Evolutionary conservation across 192 early-diverging fungal species (phyloP), one percentile per base, ranked within the genome.

Genomic region (Linnemannia schmuckeri): DNA sequence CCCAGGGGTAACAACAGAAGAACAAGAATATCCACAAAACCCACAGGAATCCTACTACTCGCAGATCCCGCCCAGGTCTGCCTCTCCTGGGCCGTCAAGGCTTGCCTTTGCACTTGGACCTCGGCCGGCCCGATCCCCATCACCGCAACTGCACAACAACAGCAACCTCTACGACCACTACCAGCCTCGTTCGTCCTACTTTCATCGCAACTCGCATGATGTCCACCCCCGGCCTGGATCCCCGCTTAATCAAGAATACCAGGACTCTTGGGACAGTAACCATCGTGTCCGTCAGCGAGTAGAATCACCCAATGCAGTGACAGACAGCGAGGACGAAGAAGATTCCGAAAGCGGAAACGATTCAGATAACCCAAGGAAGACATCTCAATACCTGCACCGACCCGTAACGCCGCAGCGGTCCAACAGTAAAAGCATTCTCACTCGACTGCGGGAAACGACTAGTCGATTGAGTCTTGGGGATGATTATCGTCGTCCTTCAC

Each of bases 11-110:
- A 20, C 41, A 20, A 20, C 54, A 66, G 72, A 1, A 37, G 83
- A 85, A 44, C 78, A 85, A 42, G 83, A 85, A 63, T 85, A 85
- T 54, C 83, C 83, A 57, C 83, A 85, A 47, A 85, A 85, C 42
- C 83, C 83, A 18, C 83, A 85, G 44, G 83, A 85, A 47, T 74
- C 76, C 22, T 85, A 85, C n/a, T 85, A 85, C 15, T 54, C 83
- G 17, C 83, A 79, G 44, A 70, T 79, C 4, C 83, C 83, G 1
- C 72, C 78, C 20, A 78, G 83, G 4, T 40, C 83, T 22, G 30
- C 78, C 20, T 85, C 83, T 0, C 78, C 83, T 2, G 83, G 74
- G 0, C 78, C 75, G 6, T 72, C 83, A 33, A 61, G 78, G 33
- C 83, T 85, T 20, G 83, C 83, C 68, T 85, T 85, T 72, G 46